These are phyloP conservation scores for Chaetothyriales sp. DNA, from an alignment of 2,329 filamentous ascomycete species.

Conservation along the genomic window DNA sequence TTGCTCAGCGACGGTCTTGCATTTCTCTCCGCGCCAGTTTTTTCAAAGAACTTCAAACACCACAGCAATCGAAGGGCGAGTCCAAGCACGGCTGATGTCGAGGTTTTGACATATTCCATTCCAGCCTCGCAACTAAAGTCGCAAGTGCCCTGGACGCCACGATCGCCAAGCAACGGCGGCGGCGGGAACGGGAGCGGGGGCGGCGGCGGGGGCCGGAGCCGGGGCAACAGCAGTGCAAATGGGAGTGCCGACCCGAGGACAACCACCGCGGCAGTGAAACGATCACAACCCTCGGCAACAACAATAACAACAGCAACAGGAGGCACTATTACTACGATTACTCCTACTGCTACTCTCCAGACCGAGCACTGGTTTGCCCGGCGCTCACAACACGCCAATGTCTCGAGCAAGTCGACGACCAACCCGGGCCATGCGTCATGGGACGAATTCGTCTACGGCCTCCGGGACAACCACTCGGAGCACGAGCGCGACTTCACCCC, in stretches of 20 bases:
- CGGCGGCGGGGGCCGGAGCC: background rate
- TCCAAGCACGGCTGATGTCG: conserved; percentile 13
- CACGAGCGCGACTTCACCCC: conserved; percentile 30
- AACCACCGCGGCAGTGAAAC: background rate
- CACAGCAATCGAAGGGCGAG: conserved; percentile 8
- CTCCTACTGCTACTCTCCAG: background rate
- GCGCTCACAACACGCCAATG: conserved; percentile 23
- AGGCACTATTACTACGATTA: no score
- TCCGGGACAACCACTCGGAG: conserved; percentile 25
- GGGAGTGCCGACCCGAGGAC: background rate
- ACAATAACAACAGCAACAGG: no score
- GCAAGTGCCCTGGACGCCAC: background rate
- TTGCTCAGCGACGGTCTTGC: conserved; percentile 14
- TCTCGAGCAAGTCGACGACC: conserved; percentile 12
- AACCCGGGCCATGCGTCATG: conserved; percentile 24
- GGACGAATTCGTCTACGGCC: conserved; percentile 24
- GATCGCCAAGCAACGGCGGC: background rate
- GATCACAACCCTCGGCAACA: background rate
- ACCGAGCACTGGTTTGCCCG: conserved; percentile 28
- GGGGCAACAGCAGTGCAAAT: background rate
- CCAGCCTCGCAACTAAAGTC: conserved; percentile 6
- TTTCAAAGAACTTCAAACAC: conserved; percentile 10
- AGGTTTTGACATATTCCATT: conserved; percentile 9
- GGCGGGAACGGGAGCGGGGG: background rate
- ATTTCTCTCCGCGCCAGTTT: conserved; percentile 11